Base-by-base conservation (phyloP, 805 yeast genomes). In the Metschnikowia baotianmanensis region DNA sequence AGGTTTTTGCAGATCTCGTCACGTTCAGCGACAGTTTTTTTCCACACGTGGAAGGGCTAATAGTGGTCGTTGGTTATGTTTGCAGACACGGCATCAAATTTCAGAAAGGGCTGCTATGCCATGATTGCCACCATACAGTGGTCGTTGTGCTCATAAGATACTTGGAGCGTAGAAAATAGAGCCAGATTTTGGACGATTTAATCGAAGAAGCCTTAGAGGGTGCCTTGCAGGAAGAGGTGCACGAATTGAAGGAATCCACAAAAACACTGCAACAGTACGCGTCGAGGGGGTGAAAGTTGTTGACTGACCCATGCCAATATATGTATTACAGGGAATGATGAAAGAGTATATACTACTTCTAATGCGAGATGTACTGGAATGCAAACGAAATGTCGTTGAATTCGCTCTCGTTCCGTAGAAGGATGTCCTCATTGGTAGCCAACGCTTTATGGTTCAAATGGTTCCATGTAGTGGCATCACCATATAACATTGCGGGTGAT, bases 381-480 rank as follows among this genome's bases (percentile, higher is more conserved):
- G 87, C 95, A 63, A 82, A 93, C 38, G 89, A 77, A 16, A 93
- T 80, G 34, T 86, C 88, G 27, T 78, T 73, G 51, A 74, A 76
- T 16, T 76, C 73, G 15, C 73, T 65, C 59, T 93, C 99, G 54
- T 85, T 88, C 48, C 78, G 75, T 45, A 93, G 67, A 36, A 93
- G 65, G 45, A 78, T 74, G 57, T 93, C 99, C 52, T 88, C 86
- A 16, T 90, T 86, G 23, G 66, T 63, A 20, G 61, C 66, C 55
- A 93, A 67, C 2, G 76, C 78, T 3, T 69, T 74, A 45, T 76
- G 86, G 45, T 82, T 76, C 42, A 86, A 71, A 65, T 93, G 99
- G 59, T 93, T 91, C 99, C 99, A 91, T 0, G 97, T 82, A 0
- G 97, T 93, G 0, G 98, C 86, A 63, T 93, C 99, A 48, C 99